These are phyloP conservation scores for Fusarium lateritium DNA, from an alignment of 2,329 filamentous ascomycete species.

Conservation along the genomic window DNA sequence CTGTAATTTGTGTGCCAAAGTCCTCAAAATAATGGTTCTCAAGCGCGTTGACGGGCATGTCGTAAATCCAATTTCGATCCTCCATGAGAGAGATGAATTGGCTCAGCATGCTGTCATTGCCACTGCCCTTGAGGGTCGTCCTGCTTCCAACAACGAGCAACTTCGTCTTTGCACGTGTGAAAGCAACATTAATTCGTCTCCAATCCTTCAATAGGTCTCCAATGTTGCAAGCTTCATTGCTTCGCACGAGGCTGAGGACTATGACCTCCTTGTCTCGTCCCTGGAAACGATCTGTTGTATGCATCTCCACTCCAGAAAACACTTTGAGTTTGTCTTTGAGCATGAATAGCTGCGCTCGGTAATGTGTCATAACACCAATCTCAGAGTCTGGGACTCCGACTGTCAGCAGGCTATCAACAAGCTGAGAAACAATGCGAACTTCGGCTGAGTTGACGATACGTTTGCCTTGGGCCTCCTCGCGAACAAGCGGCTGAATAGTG, in stretches of 20 bases:
- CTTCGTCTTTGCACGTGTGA: slow-evolving; percentile 94
- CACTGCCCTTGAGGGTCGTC: slow-evolving; percentile 81
- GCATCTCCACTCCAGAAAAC: slow-evolving; percentile 83
- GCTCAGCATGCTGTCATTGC: slow-evolving; percentile 81
- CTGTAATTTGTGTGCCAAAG: slow-evolving; percentile 63
- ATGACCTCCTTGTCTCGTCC: slow-evolving; percentile 96
- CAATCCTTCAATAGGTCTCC: slow-evolving; percentile 93
- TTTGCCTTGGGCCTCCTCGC: slow-evolving; percentile 83
- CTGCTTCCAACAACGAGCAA: slow-evolving; percentile 88
- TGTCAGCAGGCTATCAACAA: slow-evolving; percentile 83
- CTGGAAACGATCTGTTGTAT: slow-evolving; percentile 97
- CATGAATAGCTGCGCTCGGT: slow-evolving; percentile 90
- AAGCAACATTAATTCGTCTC: slow-evolving; percentile 94
- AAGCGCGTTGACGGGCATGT: slow-evolving; percentile 75
- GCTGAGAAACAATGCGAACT: slow-evolving; percentile 80
- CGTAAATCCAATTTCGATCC: slow-evolving; percentile 81
- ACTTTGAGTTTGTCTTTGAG: slow-evolving; percentile 80
- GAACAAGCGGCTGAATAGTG: slow-evolving; percentile 71
- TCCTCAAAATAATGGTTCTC: slow-evolving; percentile 79
- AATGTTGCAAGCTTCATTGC: slow-evolving; percentile 85
- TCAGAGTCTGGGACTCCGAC: slow-evolving; percentile 81
- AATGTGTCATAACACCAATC: slow-evolving; percentile 97
- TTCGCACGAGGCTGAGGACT: slow-evolving; percentile 88
- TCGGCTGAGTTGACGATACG: slow-evolving; percentile 93
- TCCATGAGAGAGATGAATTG: slow-evolving; percentile 85